phyloP scores from a whole-genome alignment of 306 rosid species.

The Vigna hirtella region DNA sequence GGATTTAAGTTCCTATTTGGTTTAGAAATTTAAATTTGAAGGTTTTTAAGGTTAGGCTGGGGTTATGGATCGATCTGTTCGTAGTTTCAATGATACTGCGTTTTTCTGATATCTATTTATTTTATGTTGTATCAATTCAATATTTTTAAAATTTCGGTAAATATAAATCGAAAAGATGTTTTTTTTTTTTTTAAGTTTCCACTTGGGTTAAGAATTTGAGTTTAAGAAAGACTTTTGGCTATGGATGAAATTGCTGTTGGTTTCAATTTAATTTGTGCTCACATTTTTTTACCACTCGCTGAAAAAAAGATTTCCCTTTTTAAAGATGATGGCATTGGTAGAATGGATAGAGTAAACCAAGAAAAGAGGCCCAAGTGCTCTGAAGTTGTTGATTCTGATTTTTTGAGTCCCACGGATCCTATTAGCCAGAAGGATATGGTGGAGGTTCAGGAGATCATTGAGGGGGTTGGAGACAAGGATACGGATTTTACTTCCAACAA shows the following conservation, averaged over 20 bases:
- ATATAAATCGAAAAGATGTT: background rate
- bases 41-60: background rate
- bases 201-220: background rate
- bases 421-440: slow-evolving; percentile 19
- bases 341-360: slow-evolving; percentile 43
- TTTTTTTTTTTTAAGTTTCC: background rate
- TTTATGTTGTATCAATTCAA: background rate
- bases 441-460: slow-evolving; percentile 41
- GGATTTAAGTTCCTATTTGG: background rate
- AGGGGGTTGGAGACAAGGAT: slow-evolving; percentile 37
- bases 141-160: slow-evolving; percentile 1
- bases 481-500: slow-evolving; percentile 14
- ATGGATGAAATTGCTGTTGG: slow-evolving; percentile 5
- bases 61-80: slow-evolving; percentile 5
- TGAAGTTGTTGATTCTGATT: slow-evolving; percentile 29
- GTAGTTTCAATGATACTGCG: slow-evolving; percentile 11
- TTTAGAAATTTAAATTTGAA: background rate
- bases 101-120: slow-evolving; percentile 7
- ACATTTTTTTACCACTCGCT: slow-evolving; percentile 9
- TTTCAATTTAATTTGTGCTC: slow-evolving; percentile 21
- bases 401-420: slow-evolving; percentile 27
- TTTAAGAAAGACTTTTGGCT: slow-evolving; percentile 3
- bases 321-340: slow-evolving; percentile 48
- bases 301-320: background rate
- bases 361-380: slow-evolving; percentile 38